phyloP scores from a whole-genome alignment of 139 green algal species.

The Ostreobium quekettii region DNA sequence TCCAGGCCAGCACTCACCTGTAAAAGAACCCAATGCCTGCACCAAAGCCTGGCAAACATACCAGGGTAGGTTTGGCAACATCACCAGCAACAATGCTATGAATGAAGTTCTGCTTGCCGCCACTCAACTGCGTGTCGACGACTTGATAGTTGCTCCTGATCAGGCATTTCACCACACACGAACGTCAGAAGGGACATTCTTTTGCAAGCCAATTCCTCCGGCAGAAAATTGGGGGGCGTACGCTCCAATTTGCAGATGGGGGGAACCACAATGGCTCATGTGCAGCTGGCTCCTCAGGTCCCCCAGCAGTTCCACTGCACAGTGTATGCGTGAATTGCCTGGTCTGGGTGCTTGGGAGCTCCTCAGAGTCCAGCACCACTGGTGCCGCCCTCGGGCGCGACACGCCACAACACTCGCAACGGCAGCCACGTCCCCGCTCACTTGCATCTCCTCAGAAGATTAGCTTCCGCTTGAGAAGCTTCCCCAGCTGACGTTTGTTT shows the following conservation, averaged over 20 bases:
- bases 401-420: not conserved
- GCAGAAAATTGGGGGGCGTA: too few relatives aligned
- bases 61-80: constrained; percentile 32
- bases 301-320: not conserved
- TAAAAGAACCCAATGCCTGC: constrained; percentile 58
- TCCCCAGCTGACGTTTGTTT: not conserved
- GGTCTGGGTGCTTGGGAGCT: not conserved
- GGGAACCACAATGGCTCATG: not conserved
- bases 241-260: not conserved
- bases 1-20: not conserved
- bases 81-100: constrained; percentile 2
- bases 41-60: constrained; percentile 64
- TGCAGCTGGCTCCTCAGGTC: not conserved
- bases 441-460: not conserved
- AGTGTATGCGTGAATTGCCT: not conserved
- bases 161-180: too few relatives aligned
- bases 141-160: not conserved
- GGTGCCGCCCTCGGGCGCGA: not conserved
- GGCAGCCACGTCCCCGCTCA: not conserved
- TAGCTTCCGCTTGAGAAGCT: not conserved
- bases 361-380: not conserved
- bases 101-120: not conserved
- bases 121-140: not conserved
- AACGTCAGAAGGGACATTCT: too few relatives aligned
- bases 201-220: too few relatives aligned